A percentile compares a stretch with the other conserved stretches of the same genome.
Evolutionary conservation across 768 basidiomycete species (phyloP).

Genomic region (Mycena filopes): DNA sequence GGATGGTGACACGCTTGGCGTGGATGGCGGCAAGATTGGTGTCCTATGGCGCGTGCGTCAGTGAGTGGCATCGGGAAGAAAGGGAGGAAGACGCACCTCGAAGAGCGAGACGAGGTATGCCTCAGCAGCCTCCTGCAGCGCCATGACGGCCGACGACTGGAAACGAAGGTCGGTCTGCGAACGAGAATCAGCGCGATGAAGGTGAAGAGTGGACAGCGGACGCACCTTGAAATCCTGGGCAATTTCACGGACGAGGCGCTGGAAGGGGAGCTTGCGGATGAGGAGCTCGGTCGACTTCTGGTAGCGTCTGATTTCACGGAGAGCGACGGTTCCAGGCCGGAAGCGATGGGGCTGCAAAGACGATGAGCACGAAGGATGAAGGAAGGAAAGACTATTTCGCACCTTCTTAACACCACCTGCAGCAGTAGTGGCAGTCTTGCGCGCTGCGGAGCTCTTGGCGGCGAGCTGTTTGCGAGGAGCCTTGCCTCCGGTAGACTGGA

Average conservation of each 20-base stretch:
- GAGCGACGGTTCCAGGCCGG: constrained; percentile 36
- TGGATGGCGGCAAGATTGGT: constrained; percentile 88
- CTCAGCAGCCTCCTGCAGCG: constrained; percentile 87
- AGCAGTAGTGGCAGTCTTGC: constrained; percentile 39
- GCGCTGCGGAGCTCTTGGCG: constrained; percentile 25
- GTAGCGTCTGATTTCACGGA: constrained; percentile 36
- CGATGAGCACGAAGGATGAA: too few species aligned
- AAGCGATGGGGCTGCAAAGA: constrained; percentile 35
- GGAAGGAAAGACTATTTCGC: too few species aligned
- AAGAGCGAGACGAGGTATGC: constrained; percentile 84
- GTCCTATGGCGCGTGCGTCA: constrained; percentile 25
- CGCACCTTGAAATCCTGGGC: constrained; percentile 69
- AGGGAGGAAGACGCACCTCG: constrained; percentile 48
- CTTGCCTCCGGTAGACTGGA: constrained; percentile 43
- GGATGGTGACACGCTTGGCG: constrained; percentile 88
- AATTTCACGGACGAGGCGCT: constrained; percentile 65
- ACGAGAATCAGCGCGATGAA: not conserved
- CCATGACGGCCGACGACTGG: constrained; percentile 82
- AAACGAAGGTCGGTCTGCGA: constrained; percentile 68
- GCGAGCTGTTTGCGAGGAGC: constrained; percentile 49
- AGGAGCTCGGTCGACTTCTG: constrained; percentile 36
- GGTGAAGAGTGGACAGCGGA: not conserved
- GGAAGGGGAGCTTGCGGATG: constrained; percentile 37
- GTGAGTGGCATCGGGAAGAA: constrained; percentile 45
- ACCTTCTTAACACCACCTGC: constrained; percentile 61